These are phyloP conservation scores for Chalara sp. DNA, from an alignment of 2,329 filamentous ascomycete genomes.

Conservation along the genomic window DNA sequence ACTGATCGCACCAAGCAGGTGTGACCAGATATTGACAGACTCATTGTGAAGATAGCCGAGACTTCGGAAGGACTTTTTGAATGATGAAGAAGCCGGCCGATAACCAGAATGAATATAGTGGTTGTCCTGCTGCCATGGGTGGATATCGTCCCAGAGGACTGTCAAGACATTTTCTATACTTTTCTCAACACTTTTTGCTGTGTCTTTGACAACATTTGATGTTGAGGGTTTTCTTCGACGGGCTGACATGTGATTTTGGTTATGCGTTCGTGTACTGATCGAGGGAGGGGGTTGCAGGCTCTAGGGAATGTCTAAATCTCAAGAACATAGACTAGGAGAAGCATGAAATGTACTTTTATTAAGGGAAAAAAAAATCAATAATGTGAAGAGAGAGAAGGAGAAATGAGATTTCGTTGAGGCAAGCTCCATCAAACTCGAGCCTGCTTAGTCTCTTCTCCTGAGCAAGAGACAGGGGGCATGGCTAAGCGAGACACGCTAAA, in stretches of 20 bases:
- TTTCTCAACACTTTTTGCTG: conserved; percentile 18
- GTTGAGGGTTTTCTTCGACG: conserved; percentile 21
- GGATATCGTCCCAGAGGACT: conserved; percentile 44
- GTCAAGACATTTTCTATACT: conserved; percentile 33
- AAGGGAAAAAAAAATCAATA: no score
- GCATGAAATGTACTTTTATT: no score
- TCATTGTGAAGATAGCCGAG: conserved; percentile 56
- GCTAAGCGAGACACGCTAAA: no score
- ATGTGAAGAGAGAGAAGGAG: no score
- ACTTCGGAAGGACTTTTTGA: conserved; percentile 47
- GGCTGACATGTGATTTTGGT: conserved; percentile 14
- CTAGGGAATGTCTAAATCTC: no score
- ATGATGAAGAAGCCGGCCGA: conserved; percentile 55
- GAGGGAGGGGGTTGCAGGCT: no score
- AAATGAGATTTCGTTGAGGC: no score
- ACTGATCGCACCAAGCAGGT: conserved; percentile 58
- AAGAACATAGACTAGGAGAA: no score
- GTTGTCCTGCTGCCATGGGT: conserved; percentile 55
- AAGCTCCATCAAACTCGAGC: no score
- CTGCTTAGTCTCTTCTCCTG: no score
- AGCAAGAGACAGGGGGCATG: no score
- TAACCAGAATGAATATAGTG: conserved; percentile 63
- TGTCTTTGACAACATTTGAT: conserved; percentile 16
- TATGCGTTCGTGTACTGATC: no score
- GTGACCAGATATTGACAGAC: conserved; percentile 66